Base-by-base conservation (phyloP, 257 asterid genomes). In the Solanum paucissectum region DNA sequence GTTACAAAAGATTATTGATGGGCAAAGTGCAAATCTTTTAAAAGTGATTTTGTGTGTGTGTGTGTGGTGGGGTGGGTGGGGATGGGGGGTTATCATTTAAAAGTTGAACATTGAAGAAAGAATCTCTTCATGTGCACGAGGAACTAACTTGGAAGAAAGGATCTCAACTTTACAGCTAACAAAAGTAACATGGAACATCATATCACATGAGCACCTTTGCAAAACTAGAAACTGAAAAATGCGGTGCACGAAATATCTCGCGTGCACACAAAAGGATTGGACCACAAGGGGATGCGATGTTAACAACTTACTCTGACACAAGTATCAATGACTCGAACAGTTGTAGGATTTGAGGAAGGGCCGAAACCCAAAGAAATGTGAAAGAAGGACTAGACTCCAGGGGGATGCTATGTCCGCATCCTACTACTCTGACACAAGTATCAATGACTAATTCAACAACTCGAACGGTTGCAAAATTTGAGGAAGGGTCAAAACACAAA, bases 141-240 rank as follows among this genome's bases (percentile, higher is more conserved):
- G 90, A 72, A 85, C 86, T 60, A 90, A 85, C 9, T 74, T 34
- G 33, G 34, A 64, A 87, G 77, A 36, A 86, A 82, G 40, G 18
- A 29, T 77, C 83, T 25, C 68, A 74, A 21, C 91, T 88, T 90
- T 90, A 90, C 91, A 90, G 91, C 89, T 83, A 38, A 74, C 52
- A 49, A 44, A 33, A 33, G 75, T 29, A 86, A 68, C 83, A 82
- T 82, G 85, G 12, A 49, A 49, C 20, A 62, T 8, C 87, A 83
- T 38, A 83, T 73, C 85, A 58, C 21, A 20, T 58, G 68, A 36
- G 69, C 36, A 86, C 60, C 84, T n/a, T 2, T 58, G 52, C 85
- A 32, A 38, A 55, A 83, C 84, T 7, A 86, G 64, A 79, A 79
- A 42, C 64, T 42, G 3, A 77, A 66, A 64, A 64, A 11, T n/a